phyloP scores from a whole-genome alignment of 129 eudicot species.

The Flaveria sonorensis region DNA sequence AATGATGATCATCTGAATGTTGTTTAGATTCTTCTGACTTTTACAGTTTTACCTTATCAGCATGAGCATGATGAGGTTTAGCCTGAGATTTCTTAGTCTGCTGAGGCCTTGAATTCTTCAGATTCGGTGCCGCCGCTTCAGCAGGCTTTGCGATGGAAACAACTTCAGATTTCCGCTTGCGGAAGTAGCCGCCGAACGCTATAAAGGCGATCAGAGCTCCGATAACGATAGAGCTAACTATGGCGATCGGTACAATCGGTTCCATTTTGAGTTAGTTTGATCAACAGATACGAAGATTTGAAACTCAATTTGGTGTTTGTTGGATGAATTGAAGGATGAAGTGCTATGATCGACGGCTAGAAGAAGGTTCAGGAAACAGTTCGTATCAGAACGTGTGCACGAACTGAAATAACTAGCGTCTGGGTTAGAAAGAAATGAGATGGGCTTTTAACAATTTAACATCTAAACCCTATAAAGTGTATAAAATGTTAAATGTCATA shows the following conservation, averaged over 20 bases:
- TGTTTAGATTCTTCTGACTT: neutral
- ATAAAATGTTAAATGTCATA: too few species aligned
- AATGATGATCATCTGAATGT: constrained; percentile 1
- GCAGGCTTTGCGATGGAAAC: constrained; percentile 58
- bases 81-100: constrained; percentile 56
- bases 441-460: neutral
- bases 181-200: constrained; percentile 66
- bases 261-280: constrained; percentile 46
- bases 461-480: neutral
- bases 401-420: neutral
- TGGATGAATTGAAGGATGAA: neutral
- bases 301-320: neutral
- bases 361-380: constrained; percentile 6
- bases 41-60: constrained; percentile 75
- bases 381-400: neutral
- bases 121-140: constrained; percentile 30
- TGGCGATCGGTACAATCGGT: constrained; percentile 44
- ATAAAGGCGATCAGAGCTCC: constrained; percentile 72
- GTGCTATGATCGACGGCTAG: constrained; percentile 14
- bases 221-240: constrained; percentile 45
- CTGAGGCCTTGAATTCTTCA: constrained; percentile 50
- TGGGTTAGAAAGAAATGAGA: neutral
- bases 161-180: constrained; percentile 63
- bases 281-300: constrained; percentile 5
- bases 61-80: constrained; percentile 72